Evolutionary conservation across 1,284 basidiomycete species (phyloP).

Genomic region (Laetiporus sulphureus): DNA sequence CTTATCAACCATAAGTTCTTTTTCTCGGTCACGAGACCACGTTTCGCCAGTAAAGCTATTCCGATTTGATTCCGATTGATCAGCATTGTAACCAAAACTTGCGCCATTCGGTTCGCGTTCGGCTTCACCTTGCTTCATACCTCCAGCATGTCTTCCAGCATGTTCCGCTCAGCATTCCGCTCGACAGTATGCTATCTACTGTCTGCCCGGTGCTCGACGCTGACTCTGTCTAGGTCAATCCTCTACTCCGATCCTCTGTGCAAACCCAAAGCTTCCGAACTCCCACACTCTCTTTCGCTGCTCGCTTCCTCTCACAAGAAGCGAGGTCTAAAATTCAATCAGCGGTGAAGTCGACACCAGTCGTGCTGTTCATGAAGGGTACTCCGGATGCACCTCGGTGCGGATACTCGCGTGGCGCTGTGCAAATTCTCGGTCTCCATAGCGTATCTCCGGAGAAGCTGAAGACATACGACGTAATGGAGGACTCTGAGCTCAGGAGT

Average conservation of each 20-base stretch:
- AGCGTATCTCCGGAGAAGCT: slow-evolving; percentile 77
- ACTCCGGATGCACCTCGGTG: slow-evolving; percentile 67
- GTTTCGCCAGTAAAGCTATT: slow-evolving; percentile 1
- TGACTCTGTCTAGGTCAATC: not conserved
- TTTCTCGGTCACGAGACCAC: slow-evolving; percentile 5
- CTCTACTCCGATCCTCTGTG: slow-evolving; percentile 15
- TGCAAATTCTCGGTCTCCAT: slow-evolving; percentile 88
- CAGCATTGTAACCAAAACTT: slow-evolving; percentile 7
- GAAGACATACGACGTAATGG: slow-evolving; percentile 86
- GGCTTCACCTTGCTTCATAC: slow-evolving; percentile 7
- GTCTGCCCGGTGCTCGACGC: not conserved
- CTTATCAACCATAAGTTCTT: too few species aligned
- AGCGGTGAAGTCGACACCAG: slow-evolving; percentile 64
- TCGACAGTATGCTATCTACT: slow-evolving; percentile 32
- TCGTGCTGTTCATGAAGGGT: slow-evolving; percentile 95
- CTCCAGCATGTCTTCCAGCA: slow-evolving; percentile 22
- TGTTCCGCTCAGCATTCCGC: slow-evolving; percentile 39
- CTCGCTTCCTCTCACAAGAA: slow-evolving; percentile 40
- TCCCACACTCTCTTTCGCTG: slow-evolving; percentile 20
- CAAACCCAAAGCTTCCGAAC: slow-evolving; percentile 11
- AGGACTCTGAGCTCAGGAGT: slow-evolving; percentile 76
- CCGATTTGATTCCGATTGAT: slow-evolving; percentile 7
- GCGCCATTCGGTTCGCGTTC: not conserved
- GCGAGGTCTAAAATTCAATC: slow-evolving; percentile 40
- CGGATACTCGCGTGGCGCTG: slow-evolving; percentile 90